phyloP scores from a whole-genome alignment of 2,329 filamentous ascomycete species.

The Nannizzia gypsea region DNA sequence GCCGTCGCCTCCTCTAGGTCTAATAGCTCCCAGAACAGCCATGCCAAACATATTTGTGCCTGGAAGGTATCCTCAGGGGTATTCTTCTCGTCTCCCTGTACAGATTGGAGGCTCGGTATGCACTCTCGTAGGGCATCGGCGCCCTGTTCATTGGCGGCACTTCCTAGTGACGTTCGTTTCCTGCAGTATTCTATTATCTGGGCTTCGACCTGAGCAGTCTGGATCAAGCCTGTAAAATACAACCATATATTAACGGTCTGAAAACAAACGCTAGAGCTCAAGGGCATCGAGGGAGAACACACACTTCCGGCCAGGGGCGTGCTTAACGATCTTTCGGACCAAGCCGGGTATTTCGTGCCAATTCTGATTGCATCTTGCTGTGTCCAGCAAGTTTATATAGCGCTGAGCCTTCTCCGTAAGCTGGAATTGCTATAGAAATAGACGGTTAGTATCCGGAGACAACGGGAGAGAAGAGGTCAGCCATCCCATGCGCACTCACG shows the following conservation, averaged over 20 bases:
- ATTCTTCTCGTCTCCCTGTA: slow-evolving; percentile 47
- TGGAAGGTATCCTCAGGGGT: slow-evolving; percentile 53
- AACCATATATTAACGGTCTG: neutral
- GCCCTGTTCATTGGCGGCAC: slow-evolving; percentile 22
- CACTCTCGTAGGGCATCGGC: slow-evolving; percentile 28
- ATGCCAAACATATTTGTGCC: slow-evolving; percentile 69
- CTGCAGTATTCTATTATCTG: slow-evolving; percentile 47
- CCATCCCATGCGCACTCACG: neutral
- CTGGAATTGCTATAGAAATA: slow-evolving; percentile 2
- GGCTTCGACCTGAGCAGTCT: slow-evolving; percentile 58
- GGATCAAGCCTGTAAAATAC: slow-evolving; percentile 47
- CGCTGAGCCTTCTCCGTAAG: slow-evolving; percentile 60
- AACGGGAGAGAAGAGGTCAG: neutral
- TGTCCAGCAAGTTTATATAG: slow-evolving; percentile 73
- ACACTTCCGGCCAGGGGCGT: slow-evolving; percentile 79
- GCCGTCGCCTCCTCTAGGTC: slow-evolving; percentile 53
- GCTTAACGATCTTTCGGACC: slow-evolving; percentile 85
- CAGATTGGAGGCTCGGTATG: slow-evolving; percentile 33
- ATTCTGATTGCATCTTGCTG: slow-evolving; percentile 73
- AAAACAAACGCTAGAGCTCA: neutral
- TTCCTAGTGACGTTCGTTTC: slow-evolving; percentile 18
- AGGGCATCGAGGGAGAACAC: slow-evolving; percentile 20
- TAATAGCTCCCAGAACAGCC: slow-evolving; percentile 68
- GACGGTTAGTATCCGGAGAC: neutral
- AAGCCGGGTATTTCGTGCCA: slow-evolving; percentile 83